These are phyloP conservation scores for Rosa multiflora DNA, from an alignment of 306 rosid species.

Conservation along the genomic window DNA sequence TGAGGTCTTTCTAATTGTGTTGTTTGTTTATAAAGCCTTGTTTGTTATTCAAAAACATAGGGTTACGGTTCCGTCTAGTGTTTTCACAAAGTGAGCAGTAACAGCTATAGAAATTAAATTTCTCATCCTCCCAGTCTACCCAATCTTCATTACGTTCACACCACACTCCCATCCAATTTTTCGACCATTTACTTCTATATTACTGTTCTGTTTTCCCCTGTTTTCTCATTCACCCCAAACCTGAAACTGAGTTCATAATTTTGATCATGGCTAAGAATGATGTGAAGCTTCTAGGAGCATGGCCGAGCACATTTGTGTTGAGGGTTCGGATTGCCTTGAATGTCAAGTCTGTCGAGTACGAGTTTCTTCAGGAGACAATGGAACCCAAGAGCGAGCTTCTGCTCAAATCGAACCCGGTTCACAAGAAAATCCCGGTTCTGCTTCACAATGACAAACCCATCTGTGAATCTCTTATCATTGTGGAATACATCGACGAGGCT, in stretches of 20 bases:
- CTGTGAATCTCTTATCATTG: slow-evolving; percentile 52
- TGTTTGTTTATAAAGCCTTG: too few relatives aligned
- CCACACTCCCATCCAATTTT: background rate
- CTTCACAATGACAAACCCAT: slow-evolving; percentile 49
- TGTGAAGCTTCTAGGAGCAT: slow-evolving; percentile 49
- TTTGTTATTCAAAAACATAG: too few relatives aligned
- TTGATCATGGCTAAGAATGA: slow-evolving; percentile 39
- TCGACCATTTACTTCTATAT: background rate
- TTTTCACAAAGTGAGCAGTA: background rate
- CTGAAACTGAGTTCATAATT: too few relatives aligned
- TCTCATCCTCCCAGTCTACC: background rate
- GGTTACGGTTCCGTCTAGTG: too few relatives aligned
- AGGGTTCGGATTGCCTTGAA: slow-evolving; percentile 47
- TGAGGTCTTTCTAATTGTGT: too few relatives aligned
- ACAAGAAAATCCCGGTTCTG: slow-evolving; percentile 61
- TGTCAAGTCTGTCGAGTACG: slow-evolving; percentile 43
- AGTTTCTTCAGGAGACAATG: slow-evolving; percentile 36
- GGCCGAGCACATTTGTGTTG: slow-evolving; percentile 49
- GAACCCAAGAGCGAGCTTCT: slow-evolving; percentile 46
- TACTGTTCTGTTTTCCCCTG: background rate
- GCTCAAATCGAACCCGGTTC: slow-evolving; percentile 54
- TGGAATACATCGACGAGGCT: slow-evolving; percentile 53
- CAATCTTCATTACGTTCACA: background rate
- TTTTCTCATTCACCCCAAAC: background rate
- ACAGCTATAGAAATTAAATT: background rate